phyloP scores from a whole-genome alignment of 768 basidiomycete species.

The Lyophyllum atratum region DNA sequence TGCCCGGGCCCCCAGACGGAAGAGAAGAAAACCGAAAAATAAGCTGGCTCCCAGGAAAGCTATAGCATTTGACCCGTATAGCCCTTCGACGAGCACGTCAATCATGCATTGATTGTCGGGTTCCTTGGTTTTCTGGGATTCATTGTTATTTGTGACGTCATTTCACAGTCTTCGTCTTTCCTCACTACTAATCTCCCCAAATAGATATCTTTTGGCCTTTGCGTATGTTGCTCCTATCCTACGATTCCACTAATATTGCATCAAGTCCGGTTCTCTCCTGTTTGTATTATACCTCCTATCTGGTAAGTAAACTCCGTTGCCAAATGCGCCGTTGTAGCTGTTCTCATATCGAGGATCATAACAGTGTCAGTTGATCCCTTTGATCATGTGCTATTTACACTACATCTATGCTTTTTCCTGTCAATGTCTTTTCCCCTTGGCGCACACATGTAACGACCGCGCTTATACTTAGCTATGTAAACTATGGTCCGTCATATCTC shows the following conservation, averaged over 20 bases:
- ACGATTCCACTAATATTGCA: not conserved
- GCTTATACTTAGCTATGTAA: not conserved
- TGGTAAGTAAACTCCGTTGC: not conserved
- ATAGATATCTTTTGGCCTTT: not conserved
- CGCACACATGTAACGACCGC: not conserved
- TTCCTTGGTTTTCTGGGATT: no score
- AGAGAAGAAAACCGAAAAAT: constrained; percentile 8
- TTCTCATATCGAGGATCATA: not conserved
- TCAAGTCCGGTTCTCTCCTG: not conserved
- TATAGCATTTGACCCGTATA: constrained; percentile 14
- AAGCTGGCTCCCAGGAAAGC: not conserved
- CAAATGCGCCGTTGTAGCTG: not conserved
- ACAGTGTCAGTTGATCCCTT: not conserved
- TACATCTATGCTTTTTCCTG: not conserved
- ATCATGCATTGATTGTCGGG: no score
- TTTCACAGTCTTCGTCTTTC: no score
- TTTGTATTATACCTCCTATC: not conserved
- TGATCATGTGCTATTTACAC: no score
- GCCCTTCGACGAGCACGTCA: constrained; percentile 19
- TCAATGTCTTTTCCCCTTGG: not conserved
- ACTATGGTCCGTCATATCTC: not conserved
- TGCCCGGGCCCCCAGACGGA: constrained; percentile 3
- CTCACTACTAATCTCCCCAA: not conserved
- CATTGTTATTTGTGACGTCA: not conserved
- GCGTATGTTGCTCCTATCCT: not conserved